A percentile compares a stretch with the other conserved stretches of the same genome.
Conservation (phyloP, 106 monocot genomes). For the Cymbidium sinense region DNA sequence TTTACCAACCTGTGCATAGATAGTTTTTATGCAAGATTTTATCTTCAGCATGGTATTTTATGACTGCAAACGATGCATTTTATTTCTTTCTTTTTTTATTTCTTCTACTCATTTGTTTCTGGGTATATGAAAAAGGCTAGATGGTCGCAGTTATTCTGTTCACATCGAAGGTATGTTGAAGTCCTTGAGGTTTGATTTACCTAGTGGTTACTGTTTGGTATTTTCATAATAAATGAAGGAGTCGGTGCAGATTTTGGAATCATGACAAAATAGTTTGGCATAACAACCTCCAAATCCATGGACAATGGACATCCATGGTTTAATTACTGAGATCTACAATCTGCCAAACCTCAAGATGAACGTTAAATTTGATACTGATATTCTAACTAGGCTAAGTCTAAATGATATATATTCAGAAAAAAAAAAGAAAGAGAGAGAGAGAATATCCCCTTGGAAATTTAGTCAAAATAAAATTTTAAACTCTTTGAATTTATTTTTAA, state of each 20-base stretch:
- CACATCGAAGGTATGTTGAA: no score
- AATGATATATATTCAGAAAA: no score
- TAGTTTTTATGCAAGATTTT: no score
- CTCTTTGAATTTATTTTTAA: no score
- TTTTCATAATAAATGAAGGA: background rate
- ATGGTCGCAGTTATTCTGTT: slow-evolving; percentile 97
- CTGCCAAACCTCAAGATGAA: slow-evolving; percentile 94
- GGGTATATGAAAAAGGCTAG: slow-evolving; percentile 92
- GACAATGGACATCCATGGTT: slow-evolving; percentile 90
- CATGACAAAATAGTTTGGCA: slow-evolving; percentile 76
- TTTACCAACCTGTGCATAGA: no score
- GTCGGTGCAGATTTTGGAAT: slow-evolving; percentile 65
- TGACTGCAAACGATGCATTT: background rate
- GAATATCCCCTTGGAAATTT: no score
- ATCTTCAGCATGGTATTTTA: background rate
- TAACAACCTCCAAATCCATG: slow-evolving; percentile 95
- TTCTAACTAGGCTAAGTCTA: slow-evolving; percentile 9
- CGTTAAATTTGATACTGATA: slow-evolving; percentile 94
- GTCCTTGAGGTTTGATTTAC: slow-evolving; percentile 2
- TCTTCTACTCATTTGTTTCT: slow-evolving; percentile 7
- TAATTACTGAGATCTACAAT: slow-evolving; percentile 85
- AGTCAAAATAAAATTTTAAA: no score
- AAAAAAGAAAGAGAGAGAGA: no score
- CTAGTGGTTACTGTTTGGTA: background rate
- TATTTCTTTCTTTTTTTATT: slow-evolving; percentile 8